Percentiles rank a stretch among this genome's conserved stretches.
Evolutionary conservation across 2,329 filamentous ascomycete species (phyloP).

Genomic region (Pyricularia pennisetigena): DNA sequence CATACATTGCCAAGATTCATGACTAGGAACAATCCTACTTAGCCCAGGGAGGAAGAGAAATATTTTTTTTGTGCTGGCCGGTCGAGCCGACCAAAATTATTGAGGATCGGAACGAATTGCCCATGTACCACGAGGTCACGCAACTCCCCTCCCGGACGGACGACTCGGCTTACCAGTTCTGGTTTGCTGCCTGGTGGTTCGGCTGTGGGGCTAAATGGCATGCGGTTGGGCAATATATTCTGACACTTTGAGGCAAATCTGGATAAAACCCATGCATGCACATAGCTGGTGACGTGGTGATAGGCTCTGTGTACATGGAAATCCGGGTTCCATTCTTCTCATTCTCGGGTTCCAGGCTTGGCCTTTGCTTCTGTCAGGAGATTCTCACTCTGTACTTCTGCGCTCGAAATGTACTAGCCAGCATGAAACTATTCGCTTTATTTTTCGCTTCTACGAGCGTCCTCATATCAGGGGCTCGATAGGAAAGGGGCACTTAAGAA

Average conservation of each 20-base stretch:
- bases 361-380: too few species aligned
- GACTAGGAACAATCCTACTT: not conserved
- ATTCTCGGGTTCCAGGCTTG: not conserved
- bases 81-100: not conserved
- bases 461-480: not conserved
- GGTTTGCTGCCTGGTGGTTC: not conserved
- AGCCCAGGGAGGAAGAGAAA: too few species aligned
- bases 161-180: not conserved
- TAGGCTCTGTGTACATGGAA: not conserved
- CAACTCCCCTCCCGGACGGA: not conserved
- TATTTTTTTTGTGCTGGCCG: not conserved
- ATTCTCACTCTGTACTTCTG: not conserved
- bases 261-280: not conserved
- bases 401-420: not conserved
- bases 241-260: not conserved
- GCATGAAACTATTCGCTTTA: not conserved
- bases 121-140: too few species aligned
- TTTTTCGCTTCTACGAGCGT: not conserved
- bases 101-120: not conserved
- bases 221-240: not conserved
- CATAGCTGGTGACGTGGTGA: not conserved
- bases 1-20: not conserved
- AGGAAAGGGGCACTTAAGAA: not conserved
- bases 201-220: not conserved
- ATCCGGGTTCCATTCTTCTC: not conserved